phyloP scores from a whole-genome alignment of 2,329 filamentous ascomycete genomes.

The Fusarium oxysporum region DNA sequence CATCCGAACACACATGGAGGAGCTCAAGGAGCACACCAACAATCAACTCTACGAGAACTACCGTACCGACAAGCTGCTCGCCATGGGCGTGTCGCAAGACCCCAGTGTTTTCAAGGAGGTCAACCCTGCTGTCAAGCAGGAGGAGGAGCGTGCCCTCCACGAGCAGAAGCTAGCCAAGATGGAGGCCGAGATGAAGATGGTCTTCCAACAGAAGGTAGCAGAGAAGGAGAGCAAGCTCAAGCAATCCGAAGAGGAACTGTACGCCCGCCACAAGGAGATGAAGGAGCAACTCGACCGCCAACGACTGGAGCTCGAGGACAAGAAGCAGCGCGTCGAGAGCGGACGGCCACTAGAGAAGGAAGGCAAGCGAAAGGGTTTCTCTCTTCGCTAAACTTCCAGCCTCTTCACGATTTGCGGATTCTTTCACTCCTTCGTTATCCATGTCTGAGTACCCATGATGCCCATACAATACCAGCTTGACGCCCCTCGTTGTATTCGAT shows the following conservation, averaged over 20 bases:
- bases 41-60: slow-evolving; percentile 99
- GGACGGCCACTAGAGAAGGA: slow-evolving; percentile 97
- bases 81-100: slow-evolving; percentile 98
- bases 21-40: slow-evolving; percentile 99
- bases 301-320: slow-evolving; percentile 95
- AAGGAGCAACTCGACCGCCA: slow-evolving; percentile 99
- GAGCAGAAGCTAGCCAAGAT: slow-evolving; percentile 99
- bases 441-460: slow-evolving; percentile 70
- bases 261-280: slow-evolving; percentile 98
- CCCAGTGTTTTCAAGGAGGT: slow-evolving; percentile 99
- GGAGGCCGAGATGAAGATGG: slow-evolving; percentile 99
- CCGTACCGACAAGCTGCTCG: slow-evolving; percentile 98
- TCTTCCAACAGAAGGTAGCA: slow-evolving; percentile 99
- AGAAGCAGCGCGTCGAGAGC: slow-evolving; percentile 95
- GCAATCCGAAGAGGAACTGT: slow-evolving; percentile 98
- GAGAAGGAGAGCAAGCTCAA: slow-evolving; percentile 99
- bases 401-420: slow-evolving; percentile 39
- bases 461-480: slow-evolving; percentile 69
- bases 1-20: slow-evolving; percentile 99
- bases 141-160: slow-evolving; percentile 97
- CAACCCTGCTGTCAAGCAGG: slow-evolving; percentile 99
- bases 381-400: slow-evolving; percentile 78
- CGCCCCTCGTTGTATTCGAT: slow-evolving; percentile 63
- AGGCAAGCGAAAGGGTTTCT: slow-evolving; percentile 99
- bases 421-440: slow-evolving; percentile 58